Percentiles rank a stretch among this genome's conserved stretches.
Evolutionary conservation across 1,284 basidiomycete genomes (phyloP).

Genomic region (Earliella scabrosa): DNA sequence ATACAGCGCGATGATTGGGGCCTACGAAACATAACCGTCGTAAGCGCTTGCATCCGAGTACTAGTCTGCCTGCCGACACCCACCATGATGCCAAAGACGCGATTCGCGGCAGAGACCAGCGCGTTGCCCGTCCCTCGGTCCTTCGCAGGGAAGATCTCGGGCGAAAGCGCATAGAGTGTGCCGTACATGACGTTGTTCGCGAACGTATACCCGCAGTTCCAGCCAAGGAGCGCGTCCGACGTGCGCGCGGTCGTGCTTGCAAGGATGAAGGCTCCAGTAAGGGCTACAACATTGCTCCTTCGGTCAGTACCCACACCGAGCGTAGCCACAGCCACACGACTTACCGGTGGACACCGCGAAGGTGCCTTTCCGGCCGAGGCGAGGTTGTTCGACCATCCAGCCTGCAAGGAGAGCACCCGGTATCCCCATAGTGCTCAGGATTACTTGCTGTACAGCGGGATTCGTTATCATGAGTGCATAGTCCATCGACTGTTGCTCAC

Average conservation of each 20-base stretch:
- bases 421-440: constrained; percentile 67
- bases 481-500: constrained; percentile 18
- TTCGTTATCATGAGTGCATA: too few relatives aligned
- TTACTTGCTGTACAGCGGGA: constrained; percentile 51
- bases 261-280: constrained; percentile 74
- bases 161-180: constrained; percentile 65
- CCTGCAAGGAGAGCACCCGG: constrained; percentile 65
- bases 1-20: constrained; percentile 68
- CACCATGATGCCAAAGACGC: constrained; percentile 69
- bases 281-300: constrained; percentile 36
- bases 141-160: constrained; percentile 73
- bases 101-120: constrained; percentile 59
- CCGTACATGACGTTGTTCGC: constrained; percentile 75
- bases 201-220: constrained; percentile 74
- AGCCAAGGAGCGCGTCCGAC: constrained; percentile 65
- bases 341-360: constrained; percentile 59
- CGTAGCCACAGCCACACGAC: background rate
- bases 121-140: constrained; percentile 76
- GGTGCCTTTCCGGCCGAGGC: constrained; percentile 63
- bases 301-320: background rate
- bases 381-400: constrained; percentile 58
- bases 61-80: constrained; percentile 12
- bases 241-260: constrained; percentile 66
- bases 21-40: constrained; percentile 35
- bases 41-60: too few relatives aligned